Evolutionary conservation across 2,329 filamentous ascomycete species (phyloP), one percentile per base, ranked within the genome.

Genomic region (Dactylella cylindrospora): DNA sequence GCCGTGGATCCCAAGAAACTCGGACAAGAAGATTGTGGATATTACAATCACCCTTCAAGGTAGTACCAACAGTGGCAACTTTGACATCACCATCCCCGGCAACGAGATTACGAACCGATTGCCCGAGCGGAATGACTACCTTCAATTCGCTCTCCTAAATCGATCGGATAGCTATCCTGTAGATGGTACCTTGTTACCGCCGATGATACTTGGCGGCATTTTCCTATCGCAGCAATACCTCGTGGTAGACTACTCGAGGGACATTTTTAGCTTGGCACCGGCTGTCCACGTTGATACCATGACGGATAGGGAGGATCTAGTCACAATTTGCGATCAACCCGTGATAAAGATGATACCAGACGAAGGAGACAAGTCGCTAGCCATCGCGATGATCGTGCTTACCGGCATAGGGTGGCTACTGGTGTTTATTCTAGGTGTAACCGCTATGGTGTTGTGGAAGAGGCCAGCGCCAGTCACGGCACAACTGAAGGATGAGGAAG

Each of bases 191-290:
- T 7, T 9, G 5, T 33, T 38, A n/a, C 44, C 32, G 8, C 12
- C 19, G n/a, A 15, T 38, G 20, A 49, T 49, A 13, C 10, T 49
- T 12, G 32, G 44, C 1, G 44, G n/a, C 9, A 35, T 31, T 19
- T 49, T 49, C 12, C 12, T 49, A 38, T 49, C 44, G 1, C 31
- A 38, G 31, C 44, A 49, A 13, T 49, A 49, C 17, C 20, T 49
- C 7, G 15, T 49, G 20, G 20, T 49, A 9, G 32, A 49, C 12
- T 49, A 49, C 22, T 49, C 32, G 22, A 31, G 44, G 10, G 29
- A 49, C 29, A 29, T n/a, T 2, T 49, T 49, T 19, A 25, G 44
- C 3, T 15, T 49, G n/a, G 44, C 44, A n/a, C 20, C 19, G 2
- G 22, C 32, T 12, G 32, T 25, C 5, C 19, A 49, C 10, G 5